Evolutionary conservation across 208 protist genomes (phyloP), one percentile per base, ranked within the genome.

Genomic region (Leishmania arabica): DNA sequence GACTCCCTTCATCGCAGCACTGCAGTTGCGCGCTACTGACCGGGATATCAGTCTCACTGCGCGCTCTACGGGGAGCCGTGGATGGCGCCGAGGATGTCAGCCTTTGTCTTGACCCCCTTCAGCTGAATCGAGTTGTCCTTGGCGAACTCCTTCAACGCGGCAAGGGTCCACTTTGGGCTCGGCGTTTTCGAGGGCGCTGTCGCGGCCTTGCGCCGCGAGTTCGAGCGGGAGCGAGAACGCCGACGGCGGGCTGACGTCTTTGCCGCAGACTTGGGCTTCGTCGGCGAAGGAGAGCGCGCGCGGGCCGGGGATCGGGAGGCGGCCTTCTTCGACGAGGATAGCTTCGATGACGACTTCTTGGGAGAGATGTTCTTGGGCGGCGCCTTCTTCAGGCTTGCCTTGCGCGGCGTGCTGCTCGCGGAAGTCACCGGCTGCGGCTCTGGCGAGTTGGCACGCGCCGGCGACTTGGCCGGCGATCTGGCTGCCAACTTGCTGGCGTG

Each of bases 1-100:
- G 31, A 24, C 9, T 51, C 27, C 24, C 45, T 37, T 51, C n/a
- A 53, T 58, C 51, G 34, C 31, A 62, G 27, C 1, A 81, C 47
- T n/a, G 11, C 37, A 13, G 34, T 7, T 13, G 19, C 9, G 34
- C 45, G 27, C 24, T 31, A 73, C 69, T 11, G 11, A 45, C 24
- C 45, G 7, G 27, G 8, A 53, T 73, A 3, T 73, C 21, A 3
- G 45, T 37, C 8, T 73, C 7, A 34, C 73, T 17, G 34, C 2
- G 7, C 13, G 34, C 64, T 19, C 53, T 81, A 86, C 51, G 75
- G 31, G 15, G 78, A 75, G 13, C 84, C 81, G 21, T 83, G 72
- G 70, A 97, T 93, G 68, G 84, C 88, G 60, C 66, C n/a, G 40
- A 97, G 86, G 51, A 97, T 93, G 42, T 90, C 90, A 13, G 86